A percentile compares a stretch with the other conserved stretches of the same genome.
Evolutionary conservation across 495 filamentous ascomycete species (phyloP).

Genomic region (Antarctomyces pellizariae): DNA sequence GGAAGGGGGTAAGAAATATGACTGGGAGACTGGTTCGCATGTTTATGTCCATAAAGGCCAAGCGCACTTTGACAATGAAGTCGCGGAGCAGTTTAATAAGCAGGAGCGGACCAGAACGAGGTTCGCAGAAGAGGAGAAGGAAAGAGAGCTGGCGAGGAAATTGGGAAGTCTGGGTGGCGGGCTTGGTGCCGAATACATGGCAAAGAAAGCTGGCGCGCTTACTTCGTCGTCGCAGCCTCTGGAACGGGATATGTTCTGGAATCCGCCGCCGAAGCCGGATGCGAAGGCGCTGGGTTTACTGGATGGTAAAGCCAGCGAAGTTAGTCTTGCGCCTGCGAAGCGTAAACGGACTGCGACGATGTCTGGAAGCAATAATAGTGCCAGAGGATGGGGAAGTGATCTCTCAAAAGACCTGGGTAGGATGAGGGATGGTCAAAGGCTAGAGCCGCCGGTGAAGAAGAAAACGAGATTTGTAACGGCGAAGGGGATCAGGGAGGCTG

Average conservation of each 20-base stretch:
- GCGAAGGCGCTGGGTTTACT: constrained; percentile 32
- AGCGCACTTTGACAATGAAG: constrained; percentile 18
- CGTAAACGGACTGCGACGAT: constrained; percentile 29
- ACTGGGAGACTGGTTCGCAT: too few species aligned
- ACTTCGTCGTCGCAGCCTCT: constrained; percentile 13
- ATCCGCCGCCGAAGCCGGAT: constrained; percentile 13
- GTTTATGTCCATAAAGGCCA: background rate
- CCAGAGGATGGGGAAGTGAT: constrained; percentile 24
- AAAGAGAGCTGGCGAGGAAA: constrained; percentile 54
- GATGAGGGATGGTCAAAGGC: constrained; percentile 29
- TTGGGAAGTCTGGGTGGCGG: constrained; percentile 37
- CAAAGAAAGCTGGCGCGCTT: constrained; percentile 13
- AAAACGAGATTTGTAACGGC: constrained; percentile 66
- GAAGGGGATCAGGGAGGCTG: constrained; percentile 53
- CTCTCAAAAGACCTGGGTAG: constrained; percentile 22
- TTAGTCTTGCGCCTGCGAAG: constrained; percentile 54
- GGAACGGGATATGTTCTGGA: constrained; percentile 16
- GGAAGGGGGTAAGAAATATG: too few species aligned
- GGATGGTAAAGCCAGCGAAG: constrained; percentile 26
- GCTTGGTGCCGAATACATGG: constrained; percentile 58
- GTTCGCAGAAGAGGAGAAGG: constrained; percentile 37
- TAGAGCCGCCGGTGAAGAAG: constrained; percentile 30
- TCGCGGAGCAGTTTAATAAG: too few species aligned
- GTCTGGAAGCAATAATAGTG: constrained; percentile 10
- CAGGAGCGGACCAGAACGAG: constrained; percentile 10